Base-by-base conservation (phyloP, 768 basidiomycete genomes). In the Pisolithus albus region DNA sequence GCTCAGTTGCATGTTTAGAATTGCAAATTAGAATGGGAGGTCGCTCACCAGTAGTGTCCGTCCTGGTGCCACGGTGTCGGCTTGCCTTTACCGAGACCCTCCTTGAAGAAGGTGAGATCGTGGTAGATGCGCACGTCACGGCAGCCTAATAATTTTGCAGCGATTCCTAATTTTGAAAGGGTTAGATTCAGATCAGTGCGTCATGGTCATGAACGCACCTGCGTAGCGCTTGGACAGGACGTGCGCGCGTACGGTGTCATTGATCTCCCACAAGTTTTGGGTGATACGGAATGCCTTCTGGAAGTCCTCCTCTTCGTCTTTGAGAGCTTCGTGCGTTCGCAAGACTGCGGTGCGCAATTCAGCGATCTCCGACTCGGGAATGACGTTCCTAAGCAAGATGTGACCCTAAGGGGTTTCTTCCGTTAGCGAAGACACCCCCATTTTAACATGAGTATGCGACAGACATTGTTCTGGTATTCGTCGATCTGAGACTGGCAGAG, bases 21-120 rank as follows among this genome's bases (percentile, higher is more conserved):
- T 5, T 21, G 4, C 21, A 36, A 11, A 9, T 15, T 46, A 26
- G n/a, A 26, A 26, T 4, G 26, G 6, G 26, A 30, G 26, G 16
- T 47, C 15, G 7, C 47, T 47, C 19, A 47, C 47, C 47, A 47
- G 47, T 47, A 47, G 36, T 47, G 21, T 10, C 47, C 47, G 21
- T 47, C 47, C 15, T 47, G 47, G 34, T 47, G 47, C 47, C 47
- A 51, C 0, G 50, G 50, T 19, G 50, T 51, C 11, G 43, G 32
- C 16, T 28, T 32, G 15, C 50, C 50, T 13, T 51, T 51, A 13
- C 50, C 42, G 11, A 26, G 50, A 37, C 50, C 50, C 9, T 51
- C 50, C 34, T 51, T 51, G 30, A 51, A 51, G 43, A 51, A 51
- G 42, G 50, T 51, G 21, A 51, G 41, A 36, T 51, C 50, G 23